Evolutionary conservation across 2,329 filamentous ascomycete genomes (phyloP).

Genomic region (Sporothrix inflata): DNA sequence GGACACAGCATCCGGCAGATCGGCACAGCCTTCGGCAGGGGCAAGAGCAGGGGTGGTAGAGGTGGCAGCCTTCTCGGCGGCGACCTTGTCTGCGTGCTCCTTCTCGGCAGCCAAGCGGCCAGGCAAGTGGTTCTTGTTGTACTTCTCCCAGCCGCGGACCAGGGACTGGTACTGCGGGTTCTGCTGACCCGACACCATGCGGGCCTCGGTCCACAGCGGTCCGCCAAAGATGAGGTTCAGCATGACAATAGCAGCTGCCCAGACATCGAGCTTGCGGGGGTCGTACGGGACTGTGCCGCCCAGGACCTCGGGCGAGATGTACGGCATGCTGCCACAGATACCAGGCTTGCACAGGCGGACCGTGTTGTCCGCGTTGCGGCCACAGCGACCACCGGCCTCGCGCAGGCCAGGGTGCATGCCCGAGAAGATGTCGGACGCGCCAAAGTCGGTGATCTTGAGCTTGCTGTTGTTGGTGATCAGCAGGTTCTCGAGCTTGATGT

Average conservation of each 20-base stretch:
- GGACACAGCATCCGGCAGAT: conserved; percentile 56
- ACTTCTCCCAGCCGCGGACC: conserved; percentile 69
- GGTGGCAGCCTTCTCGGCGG: background rate
- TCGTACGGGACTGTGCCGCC: conserved; percentile 68
- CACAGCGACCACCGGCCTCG: conserved; percentile 73
- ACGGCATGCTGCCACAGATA: conserved; percentile 82
- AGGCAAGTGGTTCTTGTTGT: conserved; percentile 58
- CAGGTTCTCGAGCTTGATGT: conserved; percentile 88
- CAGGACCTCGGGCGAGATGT: conserved; percentile 85
- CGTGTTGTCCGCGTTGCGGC: conserved; percentile 69
- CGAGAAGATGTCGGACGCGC: conserved; percentile 82
- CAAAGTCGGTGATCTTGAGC: conserved; percentile 90
- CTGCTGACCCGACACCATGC: conserved; percentile 41
- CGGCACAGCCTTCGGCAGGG: conserved; percentile 37
- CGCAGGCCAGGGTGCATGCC: conserved; percentile 79
- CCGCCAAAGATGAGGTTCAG: conserved; percentile 74
- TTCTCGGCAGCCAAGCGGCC: conserved; percentile 40
- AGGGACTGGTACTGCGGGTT: conserved; percentile 67
- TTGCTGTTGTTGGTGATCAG: conserved; percentile 78
- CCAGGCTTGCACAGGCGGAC: conserved; percentile 74
- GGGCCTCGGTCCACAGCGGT: conserved; percentile 74
- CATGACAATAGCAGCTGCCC: conserved; percentile 84
- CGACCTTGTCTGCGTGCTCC: conserved; percentile 59
- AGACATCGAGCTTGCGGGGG: conserved; percentile 79
- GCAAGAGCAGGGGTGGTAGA: conserved; percentile 12